phyloP scores from a whole-genome alignment of 2,329 filamentous ascomycete genomes.

The Septoria linicola region DNA sequence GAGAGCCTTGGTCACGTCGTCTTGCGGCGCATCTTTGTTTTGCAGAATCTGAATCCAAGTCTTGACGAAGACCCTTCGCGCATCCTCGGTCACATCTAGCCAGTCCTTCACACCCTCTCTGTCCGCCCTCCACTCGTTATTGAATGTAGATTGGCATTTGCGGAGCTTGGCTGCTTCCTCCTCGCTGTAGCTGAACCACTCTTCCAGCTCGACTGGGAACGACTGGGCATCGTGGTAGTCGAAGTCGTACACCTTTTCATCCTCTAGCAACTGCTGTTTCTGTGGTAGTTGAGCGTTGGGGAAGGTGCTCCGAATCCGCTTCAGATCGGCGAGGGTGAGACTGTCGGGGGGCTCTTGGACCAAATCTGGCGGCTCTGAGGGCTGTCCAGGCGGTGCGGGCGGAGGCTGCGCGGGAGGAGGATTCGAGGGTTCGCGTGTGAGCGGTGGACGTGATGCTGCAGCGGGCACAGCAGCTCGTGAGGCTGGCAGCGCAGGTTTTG shows the following conservation, averaged over 20 bases:
- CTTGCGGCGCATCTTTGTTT: conserved; percentile 35
- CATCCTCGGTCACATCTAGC: conserved; percentile 62
- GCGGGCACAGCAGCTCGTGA: conserved; percentile 21
- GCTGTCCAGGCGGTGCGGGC: conserved; percentile 42
- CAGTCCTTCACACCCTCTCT: conserved; percentile 55
- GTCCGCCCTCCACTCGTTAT: conserved; percentile 64
- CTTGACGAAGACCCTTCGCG: conserved; percentile 58
- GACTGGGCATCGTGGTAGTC: conserved; percentile 52
- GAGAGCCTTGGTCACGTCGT: conserved; percentile 37
- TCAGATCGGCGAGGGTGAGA: conserved; percentile 50
- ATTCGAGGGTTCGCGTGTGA: conserved; percentile 44
- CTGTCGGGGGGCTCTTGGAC: conserved; percentile 43
- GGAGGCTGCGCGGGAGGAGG: conserved; percentile 46
- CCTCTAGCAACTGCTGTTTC: conserved; percentile 34
- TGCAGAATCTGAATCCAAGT: conserved; percentile 40
- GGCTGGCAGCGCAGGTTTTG: conserved; percentile 25
- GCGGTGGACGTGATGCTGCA: conserved; percentile 37
- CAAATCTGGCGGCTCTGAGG: conserved; percentile 33
- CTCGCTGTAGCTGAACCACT: conserved; percentile 94
- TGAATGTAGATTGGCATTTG: conserved; percentile 72
- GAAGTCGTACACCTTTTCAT: conserved; percentile 69
- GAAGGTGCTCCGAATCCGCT: conserved; percentile 46
- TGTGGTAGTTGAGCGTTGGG: conserved; percentile 41
- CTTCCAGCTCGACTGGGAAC: conserved; percentile 86
- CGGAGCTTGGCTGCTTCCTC: conserved; percentile 79